Percentiles rank a stretch among this genome's conserved stretches.
Evolutionary conservation across 1,284 basidiomycete genomes (phyloP).

Genomic region (Farysia itapuensis): DNA sequence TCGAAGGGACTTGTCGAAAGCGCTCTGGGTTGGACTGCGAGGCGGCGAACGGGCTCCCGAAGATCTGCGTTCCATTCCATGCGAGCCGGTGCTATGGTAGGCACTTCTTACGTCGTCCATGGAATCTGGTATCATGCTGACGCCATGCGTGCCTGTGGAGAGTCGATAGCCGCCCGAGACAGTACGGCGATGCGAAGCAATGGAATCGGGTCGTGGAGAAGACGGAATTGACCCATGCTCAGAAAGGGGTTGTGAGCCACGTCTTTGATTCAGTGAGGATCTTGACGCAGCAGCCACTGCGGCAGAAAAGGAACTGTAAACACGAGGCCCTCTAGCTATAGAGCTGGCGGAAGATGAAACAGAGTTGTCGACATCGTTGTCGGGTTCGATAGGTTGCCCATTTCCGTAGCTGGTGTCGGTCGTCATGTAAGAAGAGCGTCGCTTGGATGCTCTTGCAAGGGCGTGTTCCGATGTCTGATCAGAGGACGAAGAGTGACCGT

Average conservation of each 20-base stretch:
- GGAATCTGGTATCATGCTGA: neutral
- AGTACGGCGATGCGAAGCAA: slow-evolving; percentile 6
- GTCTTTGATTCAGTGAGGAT: slow-evolving; percentile 28
- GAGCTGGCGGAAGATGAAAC: neutral
- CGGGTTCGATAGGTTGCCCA: too few species aligned
- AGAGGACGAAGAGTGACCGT: slow-evolving; percentile 25
- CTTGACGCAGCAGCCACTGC: slow-evolving; percentile 33
- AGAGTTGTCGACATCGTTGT: slow-evolving; percentile 5
- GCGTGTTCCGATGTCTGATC: too few species aligned
- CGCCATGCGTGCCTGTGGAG: neutral
- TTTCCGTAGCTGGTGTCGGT: too few species aligned
- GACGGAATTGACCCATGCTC: slow-evolving; percentile 16
- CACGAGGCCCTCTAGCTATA: slow-evolving; percentile 6
- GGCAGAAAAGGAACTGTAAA: slow-evolving; percentile 25
- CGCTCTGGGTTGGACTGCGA: neutral
- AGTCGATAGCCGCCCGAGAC: neutral
- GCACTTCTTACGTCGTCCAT: neutral
- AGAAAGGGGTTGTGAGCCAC: too few species aligned
- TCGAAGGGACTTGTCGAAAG: neutral
- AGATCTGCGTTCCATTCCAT: neutral
- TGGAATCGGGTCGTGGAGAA: slow-evolving; percentile 10
- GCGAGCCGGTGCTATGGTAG: neutral
- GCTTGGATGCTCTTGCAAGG: too few species aligned
- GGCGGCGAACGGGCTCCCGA: neutral
- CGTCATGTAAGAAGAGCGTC: too few species aligned